Evolutionary conservation across 768 basidiomycete species (phyloP), one percentile per base, ranked within the genome.

Genomic region (Agaricus sinodeliciosus): DNA sequence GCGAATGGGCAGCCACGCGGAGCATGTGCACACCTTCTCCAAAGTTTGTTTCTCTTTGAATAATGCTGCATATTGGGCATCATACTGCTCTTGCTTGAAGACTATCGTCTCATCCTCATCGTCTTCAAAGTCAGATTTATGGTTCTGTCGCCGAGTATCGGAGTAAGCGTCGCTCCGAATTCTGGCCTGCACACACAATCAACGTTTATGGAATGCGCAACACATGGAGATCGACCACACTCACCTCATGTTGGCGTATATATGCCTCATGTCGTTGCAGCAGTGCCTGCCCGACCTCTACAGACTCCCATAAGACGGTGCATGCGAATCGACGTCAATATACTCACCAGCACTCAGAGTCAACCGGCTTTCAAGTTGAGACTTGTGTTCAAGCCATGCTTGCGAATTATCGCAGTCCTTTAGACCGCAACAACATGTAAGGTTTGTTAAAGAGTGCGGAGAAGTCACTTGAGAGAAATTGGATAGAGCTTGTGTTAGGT

Each of bases 241-340:
- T 43, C 58, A 81, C 83, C 78, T 88, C 82, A 51, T 83, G 80
- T 61, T 77, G 77, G 44, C 84, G 80, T 26, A 91, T 82, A 66
- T 90, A 90, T 3, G 87, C 88, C 69, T 94, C 93, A 63, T 94
- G 91, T 55, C 85, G 74, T 62, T 88, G 83, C 44, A 96, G 67
- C 43, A 96, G 69, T 3, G 94, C 93, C 66, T 93, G 90, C 11
- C 93, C 93, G 26, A 95, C 85, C 75, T 94, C 92, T 92, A 58
- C 1, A 7, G 16, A 15, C 34, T 5, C 27, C 12, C 42, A 45
- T 45, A 35, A 34, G 42, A 27, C 42, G 36, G 18, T 43, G 9
- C 40, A 41, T n/a, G 2, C n/a, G 36, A 43, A 43, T 28, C 34
- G 35, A 9, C 19, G 16, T 46, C 25, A n/a, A 36, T 4, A 26